Base-by-base conservation (phyloP, 208 protist genomes). In the Leishmania tropica region DNA sequence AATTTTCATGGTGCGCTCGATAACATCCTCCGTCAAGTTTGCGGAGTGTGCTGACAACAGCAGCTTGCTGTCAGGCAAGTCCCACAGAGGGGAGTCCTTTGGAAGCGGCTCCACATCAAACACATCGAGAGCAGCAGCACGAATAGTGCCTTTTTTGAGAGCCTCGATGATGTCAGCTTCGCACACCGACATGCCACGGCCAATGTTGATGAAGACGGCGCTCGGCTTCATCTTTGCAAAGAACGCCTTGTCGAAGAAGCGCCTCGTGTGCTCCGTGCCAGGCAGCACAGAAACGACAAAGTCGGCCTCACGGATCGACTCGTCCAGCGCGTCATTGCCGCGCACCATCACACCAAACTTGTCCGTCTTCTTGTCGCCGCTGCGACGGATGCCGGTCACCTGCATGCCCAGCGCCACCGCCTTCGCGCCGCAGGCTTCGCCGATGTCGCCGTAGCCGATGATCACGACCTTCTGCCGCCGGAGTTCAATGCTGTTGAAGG, bases 121-220 rank as follows among this genome's bases (percentile, higher is more conserved):
- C 42, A 98, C 95, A 78, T 98, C 93, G 40, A 98, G 86, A 17
- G 89, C 90, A 6, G 93, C 95, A 81, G 85, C 94, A 17, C 83
- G 83, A 48, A 98, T 96, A n/a, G 81, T 83, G 62, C 86, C 89
- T 6, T 72, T 83, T 28, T 91, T 76, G 28, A 98, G 85, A 17
- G 93, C 95, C 40, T 88, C 81, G n/a, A 83, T 64, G 37, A 98
- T 74, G 78, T 95, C 93, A 7, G 76, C 83, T 75, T 97, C 95
- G 67, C 84, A 83, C 80, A 94, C 90, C 56, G 91, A 93, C 68
- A 79, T 62, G 67, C 95, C 95, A 10, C 95, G 89, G 62, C 95
- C 94, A 80, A 97, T 96, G 83, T 94, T 97, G 88, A 98, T 95
- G 88, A 95, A 97, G 51, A 95, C 82, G 31, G 91, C 90, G 35